Conservation (phyloP, 305 asterid species). For the Lippia alba region DNA sequence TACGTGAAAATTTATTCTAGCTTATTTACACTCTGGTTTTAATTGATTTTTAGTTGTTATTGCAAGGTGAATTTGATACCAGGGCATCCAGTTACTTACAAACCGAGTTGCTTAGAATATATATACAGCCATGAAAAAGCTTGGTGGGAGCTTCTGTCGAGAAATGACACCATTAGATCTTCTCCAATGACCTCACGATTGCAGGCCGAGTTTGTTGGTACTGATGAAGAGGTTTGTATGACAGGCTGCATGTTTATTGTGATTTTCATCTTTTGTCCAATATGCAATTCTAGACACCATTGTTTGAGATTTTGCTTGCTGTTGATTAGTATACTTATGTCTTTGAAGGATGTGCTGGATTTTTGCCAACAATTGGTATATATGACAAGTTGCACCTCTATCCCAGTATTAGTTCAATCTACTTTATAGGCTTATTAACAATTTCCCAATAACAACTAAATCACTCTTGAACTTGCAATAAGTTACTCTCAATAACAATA, state of each 20-base stretch:
- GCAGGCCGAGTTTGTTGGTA: conserved; percentile 75
- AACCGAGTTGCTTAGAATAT: conserved; percentile 73
- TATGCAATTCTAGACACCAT: conserved; percentile 14
- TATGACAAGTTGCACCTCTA: conserved; percentile 22
- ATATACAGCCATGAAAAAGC: conserved; percentile 66
- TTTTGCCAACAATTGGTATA: conserved; percentile 88
- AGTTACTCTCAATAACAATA: too few relatives aligned
- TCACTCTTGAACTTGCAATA: too few relatives aligned
- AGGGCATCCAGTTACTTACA: conserved; percentile 67
- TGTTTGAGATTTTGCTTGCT: conserved; percentile 27
- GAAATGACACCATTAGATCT: conserved; percentile 72
- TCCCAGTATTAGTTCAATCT: background rate
- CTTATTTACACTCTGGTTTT: conserved; percentile 16
- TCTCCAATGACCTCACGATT: conserved; percentile 69
- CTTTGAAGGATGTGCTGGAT: conserved; percentile 86
- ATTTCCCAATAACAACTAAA: too few relatives aligned
- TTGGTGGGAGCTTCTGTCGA: conserved; percentile 90
- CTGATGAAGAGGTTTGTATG: conserved; percentile 73
- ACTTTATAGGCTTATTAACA: too few relatives aligned
- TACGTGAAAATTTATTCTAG: conserved; percentile 22
- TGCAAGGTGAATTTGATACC: conserved; percentile 72
- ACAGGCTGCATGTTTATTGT: background rate
- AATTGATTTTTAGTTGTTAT: conserved; percentile 26
- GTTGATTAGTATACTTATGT: conserved; percentile 39
- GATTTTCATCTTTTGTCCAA: conserved; percentile 30